A percentile compares a stretch with the other conserved stretches of the same genome.
Evolutionary conservation across 2,329 filamentous ascomycete species (phyloP).

Genomic region (Fusarium sp.): DNA sequence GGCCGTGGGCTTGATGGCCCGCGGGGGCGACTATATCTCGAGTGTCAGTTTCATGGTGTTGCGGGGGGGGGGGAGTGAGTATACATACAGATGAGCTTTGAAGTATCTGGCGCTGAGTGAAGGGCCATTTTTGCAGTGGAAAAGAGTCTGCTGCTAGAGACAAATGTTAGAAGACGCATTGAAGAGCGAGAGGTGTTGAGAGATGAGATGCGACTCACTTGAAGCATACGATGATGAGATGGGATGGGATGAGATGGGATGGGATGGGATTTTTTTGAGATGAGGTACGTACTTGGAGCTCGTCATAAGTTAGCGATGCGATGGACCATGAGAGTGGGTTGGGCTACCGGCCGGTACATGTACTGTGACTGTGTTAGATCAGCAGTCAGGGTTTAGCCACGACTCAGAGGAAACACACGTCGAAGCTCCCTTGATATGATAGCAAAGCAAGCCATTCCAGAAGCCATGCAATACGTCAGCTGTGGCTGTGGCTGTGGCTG

Average conservation of each 20-base stretch:
- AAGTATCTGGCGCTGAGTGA: conserved; percentile 52
- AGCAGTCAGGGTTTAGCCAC: conserved; percentile 42
- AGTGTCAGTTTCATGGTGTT: conserved; percentile 8
- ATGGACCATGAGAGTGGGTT: conserved; percentile 17
- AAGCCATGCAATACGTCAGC: conserved; percentile 14
- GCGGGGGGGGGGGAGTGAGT: conserved; percentile 11
- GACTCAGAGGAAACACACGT: no score
- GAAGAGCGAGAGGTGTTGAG: conserved; percentile 11
- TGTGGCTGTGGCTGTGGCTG: conserved; percentile 1
- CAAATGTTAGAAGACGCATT: conserved; percentile 40
- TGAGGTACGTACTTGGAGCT: conserved; percentile 37
- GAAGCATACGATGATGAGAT: conserved; percentile 20
- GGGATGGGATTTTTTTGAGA: conserved; percentile 27
- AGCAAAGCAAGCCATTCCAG: conserved; percentile 9
- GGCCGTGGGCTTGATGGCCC: conserved; percentile 64
- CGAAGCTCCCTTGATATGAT: not conserved
- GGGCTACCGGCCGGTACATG: not conserved
- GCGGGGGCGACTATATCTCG: conserved; percentile 69
- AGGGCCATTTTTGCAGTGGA: conserved; percentile 57
- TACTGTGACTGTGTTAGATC: conserved; percentile 41
- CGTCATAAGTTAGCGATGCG: conserved; percentile 29
- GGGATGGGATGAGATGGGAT: no score
- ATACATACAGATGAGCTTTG: conserved; percentile 62
- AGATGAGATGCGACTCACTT: conserved; percentile 31
- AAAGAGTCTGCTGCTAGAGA: conserved; percentile 33